Evolutionary conservation across 1,284 basidiomycete genomes (phyloP).

Genomic region (Grifola frondosa): DNA sequence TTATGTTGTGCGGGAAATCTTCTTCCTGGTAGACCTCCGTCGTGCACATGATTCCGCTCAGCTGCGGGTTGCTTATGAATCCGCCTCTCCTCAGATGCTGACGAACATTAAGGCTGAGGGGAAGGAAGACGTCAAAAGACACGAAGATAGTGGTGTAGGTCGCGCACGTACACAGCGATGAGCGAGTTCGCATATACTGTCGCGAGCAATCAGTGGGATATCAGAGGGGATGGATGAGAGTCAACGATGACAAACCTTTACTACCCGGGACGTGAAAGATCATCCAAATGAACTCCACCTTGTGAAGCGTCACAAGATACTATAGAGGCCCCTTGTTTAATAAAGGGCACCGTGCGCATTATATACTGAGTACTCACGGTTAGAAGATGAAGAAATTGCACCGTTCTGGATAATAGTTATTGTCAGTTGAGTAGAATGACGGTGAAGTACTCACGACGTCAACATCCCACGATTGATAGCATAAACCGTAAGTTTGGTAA

Average conservation of each 20-base stretch:
- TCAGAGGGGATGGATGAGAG: not conserved
- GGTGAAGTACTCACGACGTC: slow-evolving; percentile 3
- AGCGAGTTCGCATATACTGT: slow-evolving; percentile 10
- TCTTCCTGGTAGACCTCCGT: too few species aligned
- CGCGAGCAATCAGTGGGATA: too few species aligned
- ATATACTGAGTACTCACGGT: slow-evolving; percentile 7
- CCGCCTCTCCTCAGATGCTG: slow-evolving; percentile 2
- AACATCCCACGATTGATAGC: slow-evolving; percentile 9
- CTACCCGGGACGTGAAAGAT: slow-evolving; percentile 6
- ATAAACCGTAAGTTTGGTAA: slow-evolving; percentile 5
- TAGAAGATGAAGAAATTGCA: slow-evolving; percentile 7
- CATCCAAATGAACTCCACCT: slow-evolving; percentile 5
- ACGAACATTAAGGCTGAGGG: slow-evolving; percentile 5
- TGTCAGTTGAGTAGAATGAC: not conserved
- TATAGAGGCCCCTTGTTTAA: not conserved
- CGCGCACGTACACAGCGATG: slow-evolving; percentile 5
- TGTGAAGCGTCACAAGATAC: not conserved
- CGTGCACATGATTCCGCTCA: too few species aligned
- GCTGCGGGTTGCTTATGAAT: too few species aligned
- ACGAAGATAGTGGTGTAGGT: not conserved
- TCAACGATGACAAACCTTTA: slow-evolving; percentile 1
- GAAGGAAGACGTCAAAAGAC: not conserved
- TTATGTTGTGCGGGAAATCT: too few species aligned
- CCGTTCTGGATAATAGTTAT: not conserved
- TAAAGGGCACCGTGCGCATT: not conserved